These are phyloP conservation scores for Termitomyces sp. DNA, from an alignment of 768 basidiomycete genomes.

Conservation along the genomic window DNA sequence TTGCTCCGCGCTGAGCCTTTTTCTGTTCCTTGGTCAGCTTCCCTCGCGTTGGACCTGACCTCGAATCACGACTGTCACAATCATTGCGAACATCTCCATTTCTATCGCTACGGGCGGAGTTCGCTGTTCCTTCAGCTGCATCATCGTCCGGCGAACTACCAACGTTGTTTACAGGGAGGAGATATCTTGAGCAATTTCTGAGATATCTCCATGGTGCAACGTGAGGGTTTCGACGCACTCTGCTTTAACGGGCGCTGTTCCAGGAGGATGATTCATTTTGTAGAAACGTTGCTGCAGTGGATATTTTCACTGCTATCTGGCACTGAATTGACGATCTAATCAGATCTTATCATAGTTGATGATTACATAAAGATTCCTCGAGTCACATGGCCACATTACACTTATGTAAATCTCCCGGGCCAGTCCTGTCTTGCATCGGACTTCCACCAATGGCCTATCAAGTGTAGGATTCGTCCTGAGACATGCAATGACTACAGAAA, in stretches of 20 bases:
- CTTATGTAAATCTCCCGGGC: no score
- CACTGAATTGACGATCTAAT: not conserved
- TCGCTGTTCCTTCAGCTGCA: conserved; percentile 58
- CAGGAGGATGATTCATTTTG: conserved; percentile 19
- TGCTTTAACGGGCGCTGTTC: conserved; percentile 36
- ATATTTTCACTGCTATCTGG: not conserved
- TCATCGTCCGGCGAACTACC: conserved; percentile 34
- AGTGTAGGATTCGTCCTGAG: no score
- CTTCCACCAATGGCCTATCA: no score
- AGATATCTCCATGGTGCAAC: not conserved
- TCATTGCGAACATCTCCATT: conserved; percentile 14
- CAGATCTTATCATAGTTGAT: not conserved
- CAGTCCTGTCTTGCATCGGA: no score
- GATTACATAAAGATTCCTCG: no score
- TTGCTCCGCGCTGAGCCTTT: conserved; percentile 75
- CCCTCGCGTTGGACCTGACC: conserved; percentile 25
- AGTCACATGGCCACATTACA: no score
- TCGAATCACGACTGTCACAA: conserved; percentile 14
- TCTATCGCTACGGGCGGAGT: conserved; percentile 25
- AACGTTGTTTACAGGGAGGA: conserved; percentile 24
- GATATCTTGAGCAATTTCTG: conserved; percentile 23
- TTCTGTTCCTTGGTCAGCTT: conserved; percentile 59
- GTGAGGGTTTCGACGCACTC: conserved; percentile 24
- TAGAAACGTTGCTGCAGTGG: no score
- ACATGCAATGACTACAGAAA: no score